phyloP scores from a whole-genome alignment of 2,329 filamentous ascomycete species.

The Thermoascus crustaceus region DNA sequence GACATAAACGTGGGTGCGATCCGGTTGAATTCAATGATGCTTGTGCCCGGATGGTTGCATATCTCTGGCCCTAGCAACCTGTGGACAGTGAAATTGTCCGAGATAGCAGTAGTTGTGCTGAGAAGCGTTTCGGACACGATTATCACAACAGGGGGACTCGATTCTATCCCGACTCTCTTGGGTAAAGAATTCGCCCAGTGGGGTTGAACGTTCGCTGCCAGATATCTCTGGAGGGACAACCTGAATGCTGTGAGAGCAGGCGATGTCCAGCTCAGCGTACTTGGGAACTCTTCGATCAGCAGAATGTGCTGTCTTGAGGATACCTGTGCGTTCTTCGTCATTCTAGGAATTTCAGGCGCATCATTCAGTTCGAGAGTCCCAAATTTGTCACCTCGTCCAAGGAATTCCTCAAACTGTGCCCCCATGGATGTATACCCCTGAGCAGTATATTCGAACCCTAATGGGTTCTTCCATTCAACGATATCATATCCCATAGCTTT shows the following conservation, averaged over 20 bases:
- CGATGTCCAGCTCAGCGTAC: conserved; percentile 61
- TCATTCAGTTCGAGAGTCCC: conserved; percentile 53
- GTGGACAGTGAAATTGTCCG: conserved; percentile 89
- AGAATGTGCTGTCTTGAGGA: conserved; percentile 48
- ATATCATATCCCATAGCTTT: conserved; percentile 68
- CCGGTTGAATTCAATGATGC: conserved; percentile 83
- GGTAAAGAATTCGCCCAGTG: no score
- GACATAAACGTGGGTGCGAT: conserved; percentile 78
- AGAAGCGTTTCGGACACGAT: conserved; percentile 86
- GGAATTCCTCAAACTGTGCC: conserved; percentile 84
- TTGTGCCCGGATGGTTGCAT: conserved; percentile 67
- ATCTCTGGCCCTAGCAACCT: conserved; percentile 81
- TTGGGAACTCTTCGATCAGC: conserved; percentile 74
- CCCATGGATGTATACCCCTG: conserved; percentile 62
- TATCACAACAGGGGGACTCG: conserved; percentile 69
- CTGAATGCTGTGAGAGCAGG: conserved; percentile 62
- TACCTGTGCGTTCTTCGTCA: conserved; percentile 2
- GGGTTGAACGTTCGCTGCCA: conserved; percentile 61
- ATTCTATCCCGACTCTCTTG: conserved; percentile 24
- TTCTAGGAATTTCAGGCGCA: conserved; percentile 4
- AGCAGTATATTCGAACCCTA: conserved; percentile 50
- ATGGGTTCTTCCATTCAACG: conserved; percentile 85
- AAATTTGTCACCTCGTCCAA: conserved; percentile 73
- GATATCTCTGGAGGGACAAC: conserved; percentile 63
- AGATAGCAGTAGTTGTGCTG: conserved; percentile 72